Base-by-base conservation (phyloP, 805 yeast genomes). In the Kazachstania africana region DNA sequence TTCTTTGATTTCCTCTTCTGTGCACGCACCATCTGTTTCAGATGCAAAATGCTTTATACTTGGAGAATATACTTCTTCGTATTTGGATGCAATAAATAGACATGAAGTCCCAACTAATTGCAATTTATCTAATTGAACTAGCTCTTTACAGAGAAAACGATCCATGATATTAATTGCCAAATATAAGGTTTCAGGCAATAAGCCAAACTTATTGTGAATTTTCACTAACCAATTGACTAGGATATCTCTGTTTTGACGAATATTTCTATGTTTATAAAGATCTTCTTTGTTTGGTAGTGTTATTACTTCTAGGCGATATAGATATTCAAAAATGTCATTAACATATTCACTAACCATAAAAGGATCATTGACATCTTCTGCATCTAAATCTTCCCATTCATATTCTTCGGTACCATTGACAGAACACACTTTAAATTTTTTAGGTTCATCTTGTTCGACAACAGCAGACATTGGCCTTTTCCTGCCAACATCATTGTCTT, bases 161-260 rank as follows among this genome's bases (percentile, higher is more conserved):
- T 85, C 95, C 81, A 85, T 77, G 27, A 83, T 62, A 56, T 85
- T 85, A 35, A 82, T 77, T 5, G 95, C 84, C 41, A 85, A 62
- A 50, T 74, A 84, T 36, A 85, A 63, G 8, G 94, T 83, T 56
- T 85, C 96, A 3, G 95, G 95, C 27, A 84, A 62, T 40, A 87
- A 62, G 39, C 88, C 70, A 59, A 85, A 85, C 51, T 83, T 73
- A 44, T 74, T 63, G 62, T 85, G 95, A 56, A 85, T 83, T 51
- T 83, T 88, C 19, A 82, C 83, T 57, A 85, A 66, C 96, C 96
- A 85, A 58, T 87, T 94, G n/a, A 85, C 91, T 35, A 85, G 62
- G 32, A 84, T 81, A 29, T 82, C 79, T 47, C 95, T 70, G 30
- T 60, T 59, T 28, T 54, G 57, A 16, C 57, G 60, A 16, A 62